Evolutionary conservation across 148 eudicot species (phyloP), one percentile per base, ranked within the genome.

Genomic region (Arctostaphylos glauca): DNA sequence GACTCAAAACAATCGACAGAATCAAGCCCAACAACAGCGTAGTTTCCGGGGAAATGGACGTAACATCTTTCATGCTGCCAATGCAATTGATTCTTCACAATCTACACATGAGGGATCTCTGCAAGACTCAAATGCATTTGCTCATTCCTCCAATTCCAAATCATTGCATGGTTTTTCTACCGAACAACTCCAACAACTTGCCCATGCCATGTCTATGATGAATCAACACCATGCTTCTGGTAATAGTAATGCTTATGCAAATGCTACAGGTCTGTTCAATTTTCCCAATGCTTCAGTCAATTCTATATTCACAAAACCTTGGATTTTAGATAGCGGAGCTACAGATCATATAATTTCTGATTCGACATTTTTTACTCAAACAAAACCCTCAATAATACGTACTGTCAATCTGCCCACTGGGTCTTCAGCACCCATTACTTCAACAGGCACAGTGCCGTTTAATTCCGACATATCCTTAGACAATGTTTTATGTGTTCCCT

Each of bases 241-340:
- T 80, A 66, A 80, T 66, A 66, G 43, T 44, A 66, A 64, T 66
- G 82, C 82, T 48, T 66, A 46, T 62, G 82, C 58, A 64, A 80
- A 80, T 80, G 58, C 38, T 50, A 53, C 50, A 81, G 67, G 83
- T 60, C 47, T 21, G 16, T 80, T 62, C n/a, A 8, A 10, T 52
- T 80, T 67, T 16, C 70, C n/a, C n/a, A n/a, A n/a, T n/a, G n/a
- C n/a, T n/a, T 60, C 54, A 60, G 8, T 81, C 9, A 54, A 52
- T 70, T 71, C 3, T 81, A 52, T 71, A 70, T 70, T 81, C 55
- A 25, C 23, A 70, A 81, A 47, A 21, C 82, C 82, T 66, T 80
- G 59, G 82, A 48, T 80, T 53, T 67, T 80, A 49, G 82, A 80
- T 49, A 47, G 82, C 47, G 13, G 82, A 80, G 60, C 82, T n/a